Evolutionary conservation across 2,329 filamentous ascomycete species (phyloP).

Genomic region (Periconia sp.): DNA sequence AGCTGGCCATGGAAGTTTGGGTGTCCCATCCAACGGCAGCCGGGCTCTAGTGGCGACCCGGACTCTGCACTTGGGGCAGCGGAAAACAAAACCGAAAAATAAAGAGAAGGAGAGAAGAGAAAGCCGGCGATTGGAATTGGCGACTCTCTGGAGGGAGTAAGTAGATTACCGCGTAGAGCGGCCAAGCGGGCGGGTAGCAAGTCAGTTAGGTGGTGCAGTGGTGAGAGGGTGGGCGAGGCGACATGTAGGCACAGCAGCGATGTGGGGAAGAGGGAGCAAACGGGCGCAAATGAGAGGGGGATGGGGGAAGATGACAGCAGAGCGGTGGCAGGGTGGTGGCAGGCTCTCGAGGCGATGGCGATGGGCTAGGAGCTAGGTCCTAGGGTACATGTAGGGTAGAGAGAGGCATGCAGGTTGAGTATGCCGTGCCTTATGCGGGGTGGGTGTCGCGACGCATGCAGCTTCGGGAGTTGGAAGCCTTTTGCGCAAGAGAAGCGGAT

Average conservation of each 20-base stretch:
- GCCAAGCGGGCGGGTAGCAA: neutral
- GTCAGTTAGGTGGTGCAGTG: neutral
- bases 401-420: too few species aligned
- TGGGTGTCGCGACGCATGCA: too few species aligned
- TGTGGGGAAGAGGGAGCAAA: neutral
- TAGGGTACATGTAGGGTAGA: too few species aligned
- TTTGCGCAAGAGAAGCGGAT: too few species aligned
- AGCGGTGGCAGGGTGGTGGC: too few species aligned
- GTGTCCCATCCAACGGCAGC: constrained; percentile 1
- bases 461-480: too few species aligned
- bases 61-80: neutral
- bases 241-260: too few species aligned
- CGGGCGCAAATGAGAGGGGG: neutral
- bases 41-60: neutral
- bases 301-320: neutral
- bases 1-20: constrained; percentile 28
- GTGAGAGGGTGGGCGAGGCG: too few species aligned
- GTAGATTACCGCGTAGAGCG: neutral
- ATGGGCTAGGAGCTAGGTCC: too few species aligned
- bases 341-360: too few species aligned
- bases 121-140: neutral
- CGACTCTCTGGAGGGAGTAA: neutral
- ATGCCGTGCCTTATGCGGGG: too few species aligned
- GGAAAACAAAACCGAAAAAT: neutral
- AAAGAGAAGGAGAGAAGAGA: neutral